These are phyloP conservation scores for Mucuna pruriens DNA, from an alignment of 306 rosid species.

Conservation along the genomic window DNA sequence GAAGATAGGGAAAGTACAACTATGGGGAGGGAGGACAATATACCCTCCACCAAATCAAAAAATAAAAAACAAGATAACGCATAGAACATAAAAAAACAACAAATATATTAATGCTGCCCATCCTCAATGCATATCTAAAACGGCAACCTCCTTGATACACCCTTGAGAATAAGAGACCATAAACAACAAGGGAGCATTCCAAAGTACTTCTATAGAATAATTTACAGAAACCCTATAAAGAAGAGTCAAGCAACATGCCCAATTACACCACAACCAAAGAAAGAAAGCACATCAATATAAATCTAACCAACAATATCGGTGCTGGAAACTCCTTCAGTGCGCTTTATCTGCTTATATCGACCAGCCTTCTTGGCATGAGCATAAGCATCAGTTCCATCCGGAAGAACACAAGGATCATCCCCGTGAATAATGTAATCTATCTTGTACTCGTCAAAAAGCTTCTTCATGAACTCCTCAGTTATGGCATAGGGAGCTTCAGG, in stretches of 20 bases:
- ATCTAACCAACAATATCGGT: constrained; percentile 92
- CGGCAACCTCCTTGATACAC: neutral
- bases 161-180: neutral
- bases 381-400: constrained; percentile 98
- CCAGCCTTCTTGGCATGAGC: constrained; percentile 92
- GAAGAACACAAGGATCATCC: constrained; percentile 98
- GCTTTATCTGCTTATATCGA: constrained; percentile 96
- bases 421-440: constrained; percentile 97
- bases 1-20: neutral
- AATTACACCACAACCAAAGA: constrained; percentile 18
- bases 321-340: constrained; percentile 99
- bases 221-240: neutral
- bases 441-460: constrained; percentile 83
- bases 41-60: neutral
- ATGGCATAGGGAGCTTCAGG: constrained; percentile 94
- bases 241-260: neutral
- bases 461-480: constrained; percentile 91
- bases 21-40: neutral
- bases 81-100: neutral
- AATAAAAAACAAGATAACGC: neutral
- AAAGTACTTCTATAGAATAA: constrained; percentile 3
- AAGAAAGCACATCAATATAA: constrained; percentile 6
- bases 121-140: neutral
- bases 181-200: neutral
- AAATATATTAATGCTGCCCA: neutral